Conservation (phyloP, 108 stramenopile species). For the Hondaea fermentalgiana region DNA sequence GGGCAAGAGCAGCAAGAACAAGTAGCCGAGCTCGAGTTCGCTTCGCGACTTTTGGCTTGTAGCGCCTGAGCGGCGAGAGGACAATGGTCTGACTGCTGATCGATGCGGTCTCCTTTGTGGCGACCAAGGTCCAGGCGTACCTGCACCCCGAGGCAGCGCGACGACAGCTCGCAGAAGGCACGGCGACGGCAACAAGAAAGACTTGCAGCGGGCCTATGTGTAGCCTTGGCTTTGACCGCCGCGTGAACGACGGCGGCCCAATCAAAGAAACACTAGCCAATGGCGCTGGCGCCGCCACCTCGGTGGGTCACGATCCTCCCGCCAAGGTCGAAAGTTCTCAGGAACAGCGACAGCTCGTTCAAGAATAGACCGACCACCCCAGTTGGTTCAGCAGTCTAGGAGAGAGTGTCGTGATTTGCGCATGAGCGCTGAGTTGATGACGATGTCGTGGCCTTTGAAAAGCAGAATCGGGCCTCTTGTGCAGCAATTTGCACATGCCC, state of each 20-base stretch:
- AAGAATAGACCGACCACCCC: neutral
- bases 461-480: neutral
- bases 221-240: neutral
- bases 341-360: neutral
- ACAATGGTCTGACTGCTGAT: slow-evolving; percentile 9
- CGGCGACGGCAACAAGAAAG: neutral
- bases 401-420: neutral
- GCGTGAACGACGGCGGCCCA: too few species aligned
- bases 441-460: neutral
- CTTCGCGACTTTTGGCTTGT: neutral
- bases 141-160: neutral
- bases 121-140: neutral
- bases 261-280: too few species aligned
- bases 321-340: too few species aligned
- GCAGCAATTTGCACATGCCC: neutral
- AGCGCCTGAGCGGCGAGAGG: neutral
- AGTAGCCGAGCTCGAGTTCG: neutral
- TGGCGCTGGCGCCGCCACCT: too few species aligned
- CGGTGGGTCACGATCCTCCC: too few species aligned
- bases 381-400: neutral
- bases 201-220: neutral
- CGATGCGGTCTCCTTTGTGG: neutral
- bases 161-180: neutral
- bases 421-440: neutral
- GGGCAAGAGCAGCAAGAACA: too few species aligned